phyloP scores from a whole-genome alignment of 108 stramenopile genomes.

The Aurantiochytrium sp. region DNA sequence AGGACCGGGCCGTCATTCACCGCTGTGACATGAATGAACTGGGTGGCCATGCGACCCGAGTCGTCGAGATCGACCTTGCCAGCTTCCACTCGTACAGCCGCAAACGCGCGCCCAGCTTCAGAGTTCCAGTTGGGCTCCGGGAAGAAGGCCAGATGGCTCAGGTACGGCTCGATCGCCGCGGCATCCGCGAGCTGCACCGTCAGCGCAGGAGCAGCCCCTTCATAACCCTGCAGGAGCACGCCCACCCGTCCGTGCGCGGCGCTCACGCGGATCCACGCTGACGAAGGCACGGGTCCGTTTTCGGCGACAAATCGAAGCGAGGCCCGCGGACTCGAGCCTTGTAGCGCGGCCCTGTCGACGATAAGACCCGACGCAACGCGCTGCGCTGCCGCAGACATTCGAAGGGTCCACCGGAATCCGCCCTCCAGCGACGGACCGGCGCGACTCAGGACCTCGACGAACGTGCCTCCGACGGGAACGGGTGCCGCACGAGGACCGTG shows the following conservation, averaged over 20 bases:
- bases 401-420: not conserved
- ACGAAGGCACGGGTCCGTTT: not conserved
- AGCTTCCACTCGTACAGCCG: not conserved
- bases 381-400: not conserved
- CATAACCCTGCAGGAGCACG: no score
- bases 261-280: not conserved
- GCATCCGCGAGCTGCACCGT: not conserved
- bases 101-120: not conserved
- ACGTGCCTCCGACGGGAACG: not conserved
- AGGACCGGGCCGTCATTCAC: slow-evolving; percentile 14
- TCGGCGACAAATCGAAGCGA: not conserved
- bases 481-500: not conserved
- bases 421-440: not conserved
- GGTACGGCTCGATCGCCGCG: not conserved
- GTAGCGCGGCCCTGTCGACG: not conserved
- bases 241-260: not conserved
- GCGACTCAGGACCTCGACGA: not conserved
- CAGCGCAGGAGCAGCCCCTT: no score
- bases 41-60: not conserved
- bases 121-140: not conserved
- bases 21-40: not conserved
- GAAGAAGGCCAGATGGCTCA: not conserved
- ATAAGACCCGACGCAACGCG: not conserved
- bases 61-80: not conserved
- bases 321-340: not conserved